Evolutionary conservation across 441 rosid species (phyloP).

Genomic region (Breynia disticha): DNA sequence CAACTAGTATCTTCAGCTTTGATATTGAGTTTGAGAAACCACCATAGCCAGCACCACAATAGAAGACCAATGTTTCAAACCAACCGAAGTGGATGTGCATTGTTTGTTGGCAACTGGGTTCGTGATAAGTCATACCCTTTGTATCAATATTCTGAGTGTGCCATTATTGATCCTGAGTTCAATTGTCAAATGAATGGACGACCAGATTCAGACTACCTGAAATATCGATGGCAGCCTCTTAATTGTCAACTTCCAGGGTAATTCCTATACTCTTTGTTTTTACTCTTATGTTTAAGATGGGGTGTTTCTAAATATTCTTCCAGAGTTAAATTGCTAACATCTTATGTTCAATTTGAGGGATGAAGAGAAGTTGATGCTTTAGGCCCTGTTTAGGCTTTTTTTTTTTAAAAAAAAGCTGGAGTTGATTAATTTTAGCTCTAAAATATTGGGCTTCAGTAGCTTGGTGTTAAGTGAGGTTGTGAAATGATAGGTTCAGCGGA

Average conservation of each 20-base stretch:
- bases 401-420: too few species aligned
- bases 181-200: conserved; percentile 78
- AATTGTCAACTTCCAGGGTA: conserved; percentile 85
- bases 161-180: conserved; percentile 60
- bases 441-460: too few species aligned
- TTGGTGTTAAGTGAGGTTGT: background rate
- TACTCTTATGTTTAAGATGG: too few species aligned
- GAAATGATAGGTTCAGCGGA: conserved; percentile 49
- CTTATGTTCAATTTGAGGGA: too few species aligned
- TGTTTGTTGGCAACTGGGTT: conserved; percentile 79
- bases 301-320: too few species aligned
- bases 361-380: too few species aligned
- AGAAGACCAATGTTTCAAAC: conserved; percentile 29
- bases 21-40: conserved; percentile 3
- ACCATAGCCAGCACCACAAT: background rate
- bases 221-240: conserved; percentile 80
- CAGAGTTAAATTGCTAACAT: too few species aligned
- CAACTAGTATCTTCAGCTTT: background rate
- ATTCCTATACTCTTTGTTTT: background rate
- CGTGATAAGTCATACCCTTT: conserved; percentile 62
- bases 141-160: conserved; percentile 51
- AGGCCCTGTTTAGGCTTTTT: background rate
- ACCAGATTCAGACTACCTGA: conserved; percentile 79
- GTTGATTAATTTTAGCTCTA: too few species aligned
- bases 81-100: conserved; percentile 46